phyloP scores from a whole-genome alignment of 2,329 filamentous ascomycete genomes.

The Colletotrichum gigasporum region DNA sequence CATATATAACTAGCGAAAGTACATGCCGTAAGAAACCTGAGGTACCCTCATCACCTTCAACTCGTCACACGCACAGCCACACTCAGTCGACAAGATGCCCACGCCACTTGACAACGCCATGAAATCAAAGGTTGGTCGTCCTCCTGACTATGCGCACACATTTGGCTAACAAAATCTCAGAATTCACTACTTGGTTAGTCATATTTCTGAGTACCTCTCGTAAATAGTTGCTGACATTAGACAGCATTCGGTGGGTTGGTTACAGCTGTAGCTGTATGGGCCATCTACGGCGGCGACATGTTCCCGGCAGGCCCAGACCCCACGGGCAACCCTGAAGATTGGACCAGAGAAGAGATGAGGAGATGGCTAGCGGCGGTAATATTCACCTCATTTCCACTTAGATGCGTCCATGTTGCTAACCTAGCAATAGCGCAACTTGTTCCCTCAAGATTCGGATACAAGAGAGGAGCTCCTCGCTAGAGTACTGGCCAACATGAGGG shows the following conservation, averaged over 20 bases:
- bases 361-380: slow-evolving; percentile 84
- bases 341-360: slow-evolving; percentile 83
- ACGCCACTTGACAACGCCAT: slow-evolving; percentile 75
- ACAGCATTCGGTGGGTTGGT: slow-evolving; percentile 84
- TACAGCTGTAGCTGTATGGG: slow-evolving; percentile 82
- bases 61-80: slow-evolving; percentile 14
- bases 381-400: background rate
- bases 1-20: background rate
- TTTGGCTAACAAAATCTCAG: slow-evolving; percentile 1
- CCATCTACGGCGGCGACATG: slow-evolving; percentile 86
- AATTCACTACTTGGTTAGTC: slow-evolving; percentile 29
- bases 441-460: slow-evolving; percentile 53
- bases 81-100: slow-evolving; percentile 61
- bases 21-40: background rate
- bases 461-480: slow-evolving; percentile 57
- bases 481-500: slow-evolving; percentile 57
- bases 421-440: slow-evolving; percentile 53
- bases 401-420: slow-evolving; percentile 29
- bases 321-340: slow-evolving; percentile 74
- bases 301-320: slow-evolving; percentile 82
- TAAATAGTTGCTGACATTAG: background rate
- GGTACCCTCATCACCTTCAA: background rate
- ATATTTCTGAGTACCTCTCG: too few relatives aligned
- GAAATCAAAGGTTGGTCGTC: slow-evolving; percentile 70
- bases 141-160: slow-evolving; percentile 24